These are phyloP conservation scores for Neoconidiobolus thromboides DNA, from an alignment of 371 early-diverging fungal species.

Conservation along the genomic window DNA sequence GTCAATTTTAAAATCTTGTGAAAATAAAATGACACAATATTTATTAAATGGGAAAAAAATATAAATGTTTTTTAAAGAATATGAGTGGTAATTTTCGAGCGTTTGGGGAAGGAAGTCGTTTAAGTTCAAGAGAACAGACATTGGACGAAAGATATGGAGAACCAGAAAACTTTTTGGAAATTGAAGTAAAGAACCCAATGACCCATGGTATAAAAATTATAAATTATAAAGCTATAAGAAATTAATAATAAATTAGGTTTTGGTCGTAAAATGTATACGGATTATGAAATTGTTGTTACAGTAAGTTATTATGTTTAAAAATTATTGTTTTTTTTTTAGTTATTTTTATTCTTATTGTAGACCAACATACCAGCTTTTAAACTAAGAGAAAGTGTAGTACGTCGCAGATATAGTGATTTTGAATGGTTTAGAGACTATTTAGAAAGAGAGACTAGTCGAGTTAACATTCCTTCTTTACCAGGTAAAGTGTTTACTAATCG, in stretches of 20 bases:
- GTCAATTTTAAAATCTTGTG: too few relatives aligned
- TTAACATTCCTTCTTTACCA: conserved; percentile 88
- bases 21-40: too few relatives aligned
- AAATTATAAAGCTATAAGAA: background rate
- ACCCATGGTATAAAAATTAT: conserved; percentile 43
- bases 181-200: conserved; percentile 81
- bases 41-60: too few relatives aligned
- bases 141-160: conserved; percentile 79
- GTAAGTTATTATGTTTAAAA: conserved; percentile 22
- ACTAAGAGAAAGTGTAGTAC: conserved; percentile 56
- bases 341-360: conserved; percentile 15
- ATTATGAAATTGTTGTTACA: conserved; percentile 85
- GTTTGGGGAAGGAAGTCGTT: conserved; percentile 30
- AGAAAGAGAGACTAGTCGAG: conserved; percentile 75
- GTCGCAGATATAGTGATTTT: conserved; percentile 92
- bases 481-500: conserved; percentile 94
- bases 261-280: conserved; percentile 80
- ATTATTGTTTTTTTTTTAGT: background rate
- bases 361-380: conserved; percentile 97
- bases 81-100: conserved; percentile 12
- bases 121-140: conserved; percentile 50
- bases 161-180: conserved; percentile 94
- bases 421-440: conserved; percentile 93
- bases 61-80: too few relatives aligned
- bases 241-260: conserved; percentile 19